Base-by-base conservation (phyloP, 1,284 basidiomycete species). In the Ustilago curta region DNA sequence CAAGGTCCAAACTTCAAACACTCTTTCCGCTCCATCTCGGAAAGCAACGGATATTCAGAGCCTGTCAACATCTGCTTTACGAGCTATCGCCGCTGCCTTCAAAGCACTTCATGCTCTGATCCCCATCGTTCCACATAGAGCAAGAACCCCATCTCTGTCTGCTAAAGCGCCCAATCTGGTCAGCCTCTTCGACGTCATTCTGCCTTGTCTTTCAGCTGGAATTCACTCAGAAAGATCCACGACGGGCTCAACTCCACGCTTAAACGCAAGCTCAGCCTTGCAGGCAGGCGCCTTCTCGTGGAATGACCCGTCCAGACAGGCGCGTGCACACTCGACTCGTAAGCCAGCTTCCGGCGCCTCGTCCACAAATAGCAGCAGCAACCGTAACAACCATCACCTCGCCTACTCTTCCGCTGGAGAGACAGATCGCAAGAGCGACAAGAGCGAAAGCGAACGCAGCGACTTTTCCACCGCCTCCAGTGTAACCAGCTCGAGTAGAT, bases 361-460 rank as follows among this genome's bases (percentile, higher is more conserved):
- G 35, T 37, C 35, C 35, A 37, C 35, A 37, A 37, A n/a, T n/a
- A n/a, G 35, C 31, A 39, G 12, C 37, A 37, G 31, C 39, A 21
- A 1, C 2, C 18, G 37, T 50, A 16, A 25, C 19, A 8, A 19
- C 27, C 21, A 32, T 7, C 37, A 27, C 8, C 11, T 11, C 40
- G 23, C 35, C 19, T 11, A 47, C 23, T 59, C 63, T 16, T 71
- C 62, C 3, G 25, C 56, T 2, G 56, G 52, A 21, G 69, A 71
- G 45, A 61, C 59, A 16, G 69, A 71, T 6, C 51, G 63, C 27
- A 60, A 56, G 23, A 72, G 70, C 57, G 64, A 72, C 39, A 62
- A 72, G 14, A 73, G 70, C 50, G 65, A 68, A 54, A 64, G 60
- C 53, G 70, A 73, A n/a, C 60, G 49, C 1, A 73, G 70, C 35